Evolutionary conservation across 1,284 basidiomycete genomes (phyloP).

Genomic region (Cryptococcus amylolentus): DNA sequence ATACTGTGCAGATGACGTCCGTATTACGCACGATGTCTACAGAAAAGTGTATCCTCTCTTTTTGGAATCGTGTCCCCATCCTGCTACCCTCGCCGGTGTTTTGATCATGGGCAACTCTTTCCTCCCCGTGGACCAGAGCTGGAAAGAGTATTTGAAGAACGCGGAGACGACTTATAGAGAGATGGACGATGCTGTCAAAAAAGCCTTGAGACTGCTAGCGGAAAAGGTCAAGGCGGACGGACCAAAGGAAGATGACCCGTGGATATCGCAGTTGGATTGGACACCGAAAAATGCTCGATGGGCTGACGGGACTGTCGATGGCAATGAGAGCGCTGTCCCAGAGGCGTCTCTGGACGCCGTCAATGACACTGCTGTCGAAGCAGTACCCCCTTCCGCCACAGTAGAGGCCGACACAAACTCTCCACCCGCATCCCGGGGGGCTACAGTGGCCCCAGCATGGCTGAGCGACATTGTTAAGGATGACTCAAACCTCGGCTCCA

Average conservation of each 20-base stretch:
- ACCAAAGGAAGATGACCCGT: constrained; percentile 72
- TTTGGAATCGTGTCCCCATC: constrained; percentile 79
- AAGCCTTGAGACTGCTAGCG: constrained; percentile 66
- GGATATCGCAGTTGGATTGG: constrained; percentile 94
- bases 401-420: not conserved
- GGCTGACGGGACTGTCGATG: constrained; percentile 21
- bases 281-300: constrained; percentile 77
- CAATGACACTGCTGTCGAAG: constrained; percentile 16
- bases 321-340: not conserved
- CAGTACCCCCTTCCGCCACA: not conserved
- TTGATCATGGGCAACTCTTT: constrained; percentile 89
- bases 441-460: constrained; percentile 21
- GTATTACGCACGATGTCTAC: constrained; percentile 80
- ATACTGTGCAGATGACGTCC: constrained; percentile 86
- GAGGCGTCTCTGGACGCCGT: too few species aligned
- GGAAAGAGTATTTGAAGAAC: constrained; percentile 74
- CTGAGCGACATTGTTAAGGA: constrained; percentile 15
- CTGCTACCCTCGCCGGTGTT: constrained; percentile 88
- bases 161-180: constrained; percentile 76
- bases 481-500: constrained; percentile 13
- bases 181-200: constrained; percentile 68
- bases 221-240: constrained; percentile 57
- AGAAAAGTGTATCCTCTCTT: constrained; percentile 78
- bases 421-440: not conserved
- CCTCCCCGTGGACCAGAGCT: constrained; percentile 82